Evolutionary conservation across 331 rosid genomes (phyloP).

Genomic region (Saraca asoca): DNA sequence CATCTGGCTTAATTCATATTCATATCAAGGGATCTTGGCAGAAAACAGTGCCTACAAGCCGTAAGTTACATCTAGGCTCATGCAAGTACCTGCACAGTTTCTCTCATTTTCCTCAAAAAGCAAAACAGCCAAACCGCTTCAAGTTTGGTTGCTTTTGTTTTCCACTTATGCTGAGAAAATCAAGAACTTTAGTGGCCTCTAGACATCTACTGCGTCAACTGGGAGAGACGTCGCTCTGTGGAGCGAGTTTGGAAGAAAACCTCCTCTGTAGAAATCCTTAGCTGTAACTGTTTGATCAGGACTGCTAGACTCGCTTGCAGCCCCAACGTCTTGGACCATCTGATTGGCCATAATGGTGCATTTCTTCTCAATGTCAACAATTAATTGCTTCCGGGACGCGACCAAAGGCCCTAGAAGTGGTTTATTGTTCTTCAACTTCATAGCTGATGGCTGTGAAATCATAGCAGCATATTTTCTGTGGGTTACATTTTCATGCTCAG

Average conservation of each 20-base stretch:
- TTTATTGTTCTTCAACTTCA: constrained; percentile 35
- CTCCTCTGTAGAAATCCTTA: constrained; percentile 64
- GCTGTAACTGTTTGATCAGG: constrained; percentile 55
- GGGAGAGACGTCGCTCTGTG: constrained; percentile 96
- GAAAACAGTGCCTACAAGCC: constrained; percentile 10
- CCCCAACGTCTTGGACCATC: constrained; percentile 35
- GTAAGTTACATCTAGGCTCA: constrained; percentile 7
- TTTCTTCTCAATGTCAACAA: constrained; percentile 42
- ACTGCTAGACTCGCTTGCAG: constrained; percentile 36
- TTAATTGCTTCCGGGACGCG: constrained; percentile 38
- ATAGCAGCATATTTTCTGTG: constrained; percentile 32
- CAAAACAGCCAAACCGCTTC: constrained; percentile 6
- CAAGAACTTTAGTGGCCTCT: constrained; percentile 26
- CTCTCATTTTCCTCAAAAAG: neutral
- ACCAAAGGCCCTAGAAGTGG: neutral
- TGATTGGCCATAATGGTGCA: constrained; percentile 38
- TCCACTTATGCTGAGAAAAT: constrained; percentile 12
- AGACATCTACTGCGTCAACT: constrained; percentile 82
- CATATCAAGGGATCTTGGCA: too few relatives aligned
- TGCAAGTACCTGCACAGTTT: constrained; percentile 6
- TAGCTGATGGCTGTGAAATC: constrained; percentile 28
- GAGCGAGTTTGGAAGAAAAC: constrained; percentile 68
- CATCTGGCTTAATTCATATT: neutral
- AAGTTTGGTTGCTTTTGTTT: constrained; percentile 15
- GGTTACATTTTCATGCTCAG: constrained; percentile 42